Percentiles rank a stretch among this genome's conserved stretches.
Evolutionary conservation across 1,284 basidiomycete genomes (phyloP).

Genomic region (Pseudozyma hubeiensis): DNA sequence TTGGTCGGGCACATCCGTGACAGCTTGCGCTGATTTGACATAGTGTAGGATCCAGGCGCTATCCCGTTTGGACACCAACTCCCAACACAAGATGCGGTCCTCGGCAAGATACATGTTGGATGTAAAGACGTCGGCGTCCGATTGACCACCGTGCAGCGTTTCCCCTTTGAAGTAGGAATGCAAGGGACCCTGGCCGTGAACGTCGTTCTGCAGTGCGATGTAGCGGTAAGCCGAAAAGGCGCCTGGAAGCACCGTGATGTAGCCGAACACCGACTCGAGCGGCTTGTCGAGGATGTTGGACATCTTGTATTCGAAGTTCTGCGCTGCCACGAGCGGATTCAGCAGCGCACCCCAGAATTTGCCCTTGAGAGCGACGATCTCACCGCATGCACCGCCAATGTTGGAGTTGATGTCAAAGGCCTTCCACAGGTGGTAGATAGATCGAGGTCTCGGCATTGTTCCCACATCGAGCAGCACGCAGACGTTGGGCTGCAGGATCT

Average conservation of each 20-base stretch:
- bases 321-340: slow-evolving; percentile 78
- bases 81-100: slow-evolving; percentile 66
- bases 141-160: slow-evolving; percentile 72
- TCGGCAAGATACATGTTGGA: slow-evolving; percentile 67
- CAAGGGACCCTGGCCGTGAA: slow-evolving; percentile 83
- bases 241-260: slow-evolving; percentile 90
- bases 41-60: slow-evolving; percentile 65
- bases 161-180: slow-evolving; percentile 94
- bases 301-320: slow-evolving; percentile 69
- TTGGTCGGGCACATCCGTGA: slow-evolving; percentile 65
- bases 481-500: slow-evolving; percentile 77
- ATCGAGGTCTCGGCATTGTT: slow-evolving; percentile 76
- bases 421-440: slow-evolving; percentile 95
- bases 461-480: slow-evolving; percentile 95
- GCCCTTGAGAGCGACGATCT: slow-evolving; percentile 91
- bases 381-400: slow-evolving; percentile 95
- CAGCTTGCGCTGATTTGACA: slow-evolving; percentile 64
- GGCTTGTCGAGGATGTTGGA: slow-evolving; percentile 71
- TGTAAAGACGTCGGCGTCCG: slow-evolving; percentile 65
- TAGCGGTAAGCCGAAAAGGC: slow-evolving; percentile 86
- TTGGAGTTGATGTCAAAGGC: slow-evolving; percentile 95
- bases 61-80: slow-evolving; percentile 69
- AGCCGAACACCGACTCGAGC: slow-evolving; percentile 80
- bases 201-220: slow-evolving; percentile 88
- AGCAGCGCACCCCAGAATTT: slow-evolving; percentile 74